phyloP scores from a whole-genome alignment of 2,329 filamentous ascomycete genomes.

The Colletotrichum noveboracense region DNA sequence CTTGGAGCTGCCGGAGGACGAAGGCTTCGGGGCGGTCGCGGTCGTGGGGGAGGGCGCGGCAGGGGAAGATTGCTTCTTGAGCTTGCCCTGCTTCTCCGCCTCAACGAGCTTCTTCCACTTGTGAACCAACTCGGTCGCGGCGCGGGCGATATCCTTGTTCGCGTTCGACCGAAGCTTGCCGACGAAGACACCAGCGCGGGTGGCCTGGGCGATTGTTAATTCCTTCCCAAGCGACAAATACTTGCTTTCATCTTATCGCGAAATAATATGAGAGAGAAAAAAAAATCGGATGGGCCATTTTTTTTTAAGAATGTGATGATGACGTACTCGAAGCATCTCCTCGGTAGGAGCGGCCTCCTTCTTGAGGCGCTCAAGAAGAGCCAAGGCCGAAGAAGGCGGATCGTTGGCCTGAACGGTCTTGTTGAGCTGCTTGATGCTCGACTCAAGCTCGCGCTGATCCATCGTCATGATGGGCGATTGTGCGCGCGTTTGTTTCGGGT shows the following conservation, averaged over 20 bases:
- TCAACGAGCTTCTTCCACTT: slow-evolving; percentile 88
- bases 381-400: slow-evolving; percentile 72
- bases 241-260: not conserved
- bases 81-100: slow-evolving; percentile 58
- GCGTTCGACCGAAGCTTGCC: slow-evolving; percentile 79
- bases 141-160: slow-evolving; percentile 80
- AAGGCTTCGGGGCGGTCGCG: slow-evolving; percentile 49
- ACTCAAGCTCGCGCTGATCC: slow-evolving; percentile 82
- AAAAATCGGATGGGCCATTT: not conserved
- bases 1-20: slow-evolving; percentile 31
- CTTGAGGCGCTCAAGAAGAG: slow-evolving; percentile 79
- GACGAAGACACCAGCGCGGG: slow-evolving; percentile 89
- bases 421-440: slow-evolving; percentile 77
- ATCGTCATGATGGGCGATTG: slow-evolving; percentile 38
- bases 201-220: slow-evolving; percentile 56
- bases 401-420: slow-evolving; percentile 82
- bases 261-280: not conserved
- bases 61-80: slow-evolving; percentile 37
- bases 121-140: slow-evolving; percentile 81
- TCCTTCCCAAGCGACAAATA: not conserved
- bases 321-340: slow-evolving; percentile 79
- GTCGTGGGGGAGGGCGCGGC: slow-evolving; percentile 60
- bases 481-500: not conserved
- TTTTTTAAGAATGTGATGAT: not conserved
- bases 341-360: slow-evolving; percentile 84